phyloP scores from a whole-genome alignment of 1,284 basidiomycete genomes.

The Paramarasmius palmivorus region DNA sequence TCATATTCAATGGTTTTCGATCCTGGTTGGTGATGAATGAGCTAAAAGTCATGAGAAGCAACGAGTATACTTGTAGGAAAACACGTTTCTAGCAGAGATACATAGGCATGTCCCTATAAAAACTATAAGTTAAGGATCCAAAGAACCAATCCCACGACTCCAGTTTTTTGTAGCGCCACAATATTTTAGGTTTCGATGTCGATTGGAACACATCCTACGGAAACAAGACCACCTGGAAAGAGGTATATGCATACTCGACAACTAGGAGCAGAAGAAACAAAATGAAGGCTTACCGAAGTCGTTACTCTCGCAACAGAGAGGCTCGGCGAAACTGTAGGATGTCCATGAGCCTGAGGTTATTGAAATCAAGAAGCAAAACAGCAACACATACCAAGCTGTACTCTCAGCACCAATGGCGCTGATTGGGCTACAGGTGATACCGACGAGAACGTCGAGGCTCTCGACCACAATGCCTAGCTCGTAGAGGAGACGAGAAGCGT shows the following conservation, averaged over 20 bases:
- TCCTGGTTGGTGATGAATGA: no score
- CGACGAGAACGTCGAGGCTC: constrained; percentile 15
- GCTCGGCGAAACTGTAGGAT: constrained; percentile 20
- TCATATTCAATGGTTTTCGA: no score
- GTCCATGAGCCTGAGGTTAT: not conserved
- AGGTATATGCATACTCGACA: not conserved
- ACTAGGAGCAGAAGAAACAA: no score
- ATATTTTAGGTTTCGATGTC: constrained; percentile 14
- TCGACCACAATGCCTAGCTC: constrained; percentile 21
- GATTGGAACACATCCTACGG: constrained; percentile 27
- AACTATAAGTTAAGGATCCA: no score
- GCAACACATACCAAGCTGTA: no score
- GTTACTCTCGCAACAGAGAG: constrained; percentile 2
- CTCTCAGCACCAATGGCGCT: constrained; percentile 13
- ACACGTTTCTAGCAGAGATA: no score
- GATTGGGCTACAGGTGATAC: constrained; percentile 23
- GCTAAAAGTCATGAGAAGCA: no score
- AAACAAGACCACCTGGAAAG: constrained; percentile 6
- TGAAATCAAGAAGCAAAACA: no score
- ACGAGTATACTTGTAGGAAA: no score
- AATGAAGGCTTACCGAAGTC: not conserved
- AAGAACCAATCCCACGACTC: no score
- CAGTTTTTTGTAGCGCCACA: no score
- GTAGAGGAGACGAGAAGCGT: constrained; percentile 17
- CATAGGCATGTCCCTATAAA: no score